phyloP scores from a whole-genome alignment of 306 rosid genomes.

The Lupinus albus region DNA sequence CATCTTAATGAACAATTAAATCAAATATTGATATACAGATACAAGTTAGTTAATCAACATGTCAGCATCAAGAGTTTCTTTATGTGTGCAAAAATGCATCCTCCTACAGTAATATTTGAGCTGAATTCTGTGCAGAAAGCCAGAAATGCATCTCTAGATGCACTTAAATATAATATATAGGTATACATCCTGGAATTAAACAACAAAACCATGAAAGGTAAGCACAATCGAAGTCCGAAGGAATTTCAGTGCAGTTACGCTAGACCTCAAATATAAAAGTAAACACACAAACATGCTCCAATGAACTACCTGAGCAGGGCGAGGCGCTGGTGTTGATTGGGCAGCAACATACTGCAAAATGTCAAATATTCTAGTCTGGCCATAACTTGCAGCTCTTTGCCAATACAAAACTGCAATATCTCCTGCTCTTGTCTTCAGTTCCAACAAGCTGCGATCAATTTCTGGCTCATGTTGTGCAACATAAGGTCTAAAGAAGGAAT shows the following conservation, averaged over 20 bases:
- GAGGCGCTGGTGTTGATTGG: slow-evolving; percentile 70
- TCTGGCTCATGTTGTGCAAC: slow-evolving; percentile 77
- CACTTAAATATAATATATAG: neutral
- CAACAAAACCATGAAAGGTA: slow-evolving; percentile 18
- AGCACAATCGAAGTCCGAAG: neutral
- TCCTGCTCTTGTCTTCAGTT: slow-evolving; percentile 75
- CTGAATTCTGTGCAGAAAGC: neutral
- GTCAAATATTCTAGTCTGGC: slow-evolving; percentile 78
- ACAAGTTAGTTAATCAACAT: slow-evolving; percentile 6
- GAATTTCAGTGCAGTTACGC: slow-evolving; percentile 8
- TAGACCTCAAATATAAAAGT: slow-evolving; percentile 18
- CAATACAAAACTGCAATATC: slow-evolving; percentile 65
- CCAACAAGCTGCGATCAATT: slow-evolving; percentile 80
- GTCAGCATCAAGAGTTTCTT: slow-evolving; percentile 22
- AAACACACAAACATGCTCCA: neutral
- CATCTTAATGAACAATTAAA: slow-evolving; percentile 2
- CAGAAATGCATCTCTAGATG: neutral
- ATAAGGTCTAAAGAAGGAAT: slow-evolving; percentile 87
- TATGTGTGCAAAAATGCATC: slow-evolving; percentile 22
- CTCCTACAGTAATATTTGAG: slow-evolving; percentile 9
- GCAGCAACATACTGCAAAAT: slow-evolving; percentile 79
- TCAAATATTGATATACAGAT: slow-evolving; percentile 2
- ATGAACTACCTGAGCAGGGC: slow-evolving; percentile 66
- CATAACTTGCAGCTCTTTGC: slow-evolving; percentile 79
- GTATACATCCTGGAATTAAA: neutral